Evolutionary conservation across 371 early-diverging fungal species (phyloP).

Genomic region (Phascolomyces articulosus): DNA sequence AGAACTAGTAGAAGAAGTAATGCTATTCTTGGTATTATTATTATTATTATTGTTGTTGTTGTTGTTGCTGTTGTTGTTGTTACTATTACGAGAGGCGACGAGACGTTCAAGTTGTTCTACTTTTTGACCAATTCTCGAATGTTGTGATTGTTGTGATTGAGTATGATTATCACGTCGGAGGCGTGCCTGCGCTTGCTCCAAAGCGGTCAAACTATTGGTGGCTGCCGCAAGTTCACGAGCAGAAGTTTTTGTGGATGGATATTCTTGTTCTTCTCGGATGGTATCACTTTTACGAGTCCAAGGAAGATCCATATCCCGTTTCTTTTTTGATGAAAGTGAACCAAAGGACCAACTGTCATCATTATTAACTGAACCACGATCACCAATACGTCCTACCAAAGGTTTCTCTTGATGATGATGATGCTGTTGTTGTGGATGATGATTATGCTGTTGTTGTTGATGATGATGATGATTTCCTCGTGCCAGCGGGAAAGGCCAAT

Average conservation of each 20-base stretch:
- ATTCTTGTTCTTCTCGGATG: slow-evolving; percentile 24
- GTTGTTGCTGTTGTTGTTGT: neutral
- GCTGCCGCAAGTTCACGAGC: neutral
- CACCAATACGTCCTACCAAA: slow-evolving; percentile 22
- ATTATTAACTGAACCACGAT: slow-evolving; percentile 4
- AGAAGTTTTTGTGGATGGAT: neutral
- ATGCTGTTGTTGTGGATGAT: too few relatives aligned
- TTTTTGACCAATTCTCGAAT: neutral
- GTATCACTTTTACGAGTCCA: slow-evolving; percentile 22
- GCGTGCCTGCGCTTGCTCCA: slow-evolving; percentile 45
- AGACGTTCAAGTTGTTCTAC: neutral
- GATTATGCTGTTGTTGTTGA: neutral
- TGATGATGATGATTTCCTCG: slow-evolving; percentile 11
- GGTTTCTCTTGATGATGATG: slow-evolving; percentile 14
- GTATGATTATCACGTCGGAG: slow-evolving; percentile 16
- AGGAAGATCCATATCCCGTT: slow-evolving; percentile 21
- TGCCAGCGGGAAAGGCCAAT: slow-evolving; percentile 45
- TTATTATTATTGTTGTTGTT: too few relatives aligned
- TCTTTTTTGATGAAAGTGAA: slow-evolving; percentile 20
- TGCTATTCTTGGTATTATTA: neutral
- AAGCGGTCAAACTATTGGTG: slow-evolving; percentile 24
- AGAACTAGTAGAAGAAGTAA: neutral
- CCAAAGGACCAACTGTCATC: slow-evolving; percentile 38
- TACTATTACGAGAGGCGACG: neutral
- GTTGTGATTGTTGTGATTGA: neutral